Evolutionary conservation across 202 grass and related monocot genomes (phyloP).

Genomic region (Panicum hallii): DNA sequence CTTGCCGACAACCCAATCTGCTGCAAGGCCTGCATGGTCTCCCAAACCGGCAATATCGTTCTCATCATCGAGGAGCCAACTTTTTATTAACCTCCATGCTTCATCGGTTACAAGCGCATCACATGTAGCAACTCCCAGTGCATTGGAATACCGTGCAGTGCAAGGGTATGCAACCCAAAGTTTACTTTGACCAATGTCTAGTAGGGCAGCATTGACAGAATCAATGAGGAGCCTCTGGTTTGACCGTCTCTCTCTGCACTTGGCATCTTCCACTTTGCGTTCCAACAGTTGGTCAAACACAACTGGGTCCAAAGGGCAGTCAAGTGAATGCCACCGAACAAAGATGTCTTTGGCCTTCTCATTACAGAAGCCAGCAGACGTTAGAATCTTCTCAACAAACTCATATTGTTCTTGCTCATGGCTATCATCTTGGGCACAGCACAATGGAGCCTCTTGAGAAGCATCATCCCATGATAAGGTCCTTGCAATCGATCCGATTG

Average conservation of each 20-base stretch:
- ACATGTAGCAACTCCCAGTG: constrained; percentile 18
- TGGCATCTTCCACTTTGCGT: constrained; percentile 75
- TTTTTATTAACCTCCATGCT: constrained; percentile 67
- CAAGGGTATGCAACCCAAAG: constrained; percentile 67
- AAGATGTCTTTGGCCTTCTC: constrained; percentile 52
- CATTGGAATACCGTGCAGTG: constrained; percentile 26
- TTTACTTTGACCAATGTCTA: constrained; percentile 66
- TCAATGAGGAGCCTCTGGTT: constrained; percentile 88
- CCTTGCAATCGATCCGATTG: constrained; percentile 78
- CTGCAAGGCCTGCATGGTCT: constrained; percentile 50
- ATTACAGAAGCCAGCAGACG: constrained; percentile 51
- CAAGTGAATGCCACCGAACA: constrained; percentile 66
- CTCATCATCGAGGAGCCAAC: constrained; percentile 63
- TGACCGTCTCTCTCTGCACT: constrained; percentile 74
- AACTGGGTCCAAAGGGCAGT: constrained; percentile 63
- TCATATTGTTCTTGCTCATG: constrained; percentile 60
- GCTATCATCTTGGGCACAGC: constrained; percentile 38
- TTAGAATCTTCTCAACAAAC: constrained; percentile 70
- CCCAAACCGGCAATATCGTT: constrained; percentile 19
- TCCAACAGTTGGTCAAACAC: constrained; percentile 74
- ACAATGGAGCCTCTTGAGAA: constrained; percentile 43
- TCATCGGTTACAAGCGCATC: constrained; percentile 51
- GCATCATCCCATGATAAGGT: constrained; percentile 80
- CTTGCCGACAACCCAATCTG: constrained; percentile 61
- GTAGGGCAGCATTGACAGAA: constrained; percentile 73